Base-by-base conservation (phyloP, 2,329 filamentous ascomycete genomes). In the Apiospora saccharicola region DNA sequence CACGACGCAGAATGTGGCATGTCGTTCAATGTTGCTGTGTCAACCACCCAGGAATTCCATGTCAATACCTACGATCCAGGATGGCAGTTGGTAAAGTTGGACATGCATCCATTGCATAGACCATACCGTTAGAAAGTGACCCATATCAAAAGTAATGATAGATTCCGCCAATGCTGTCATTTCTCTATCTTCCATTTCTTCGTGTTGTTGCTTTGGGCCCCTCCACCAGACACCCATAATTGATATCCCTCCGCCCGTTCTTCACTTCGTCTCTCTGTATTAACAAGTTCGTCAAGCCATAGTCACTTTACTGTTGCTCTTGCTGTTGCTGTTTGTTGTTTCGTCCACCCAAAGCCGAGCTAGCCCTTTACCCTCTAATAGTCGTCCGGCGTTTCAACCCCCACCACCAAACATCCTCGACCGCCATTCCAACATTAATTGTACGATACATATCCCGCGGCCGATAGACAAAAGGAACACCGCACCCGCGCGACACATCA, bases 231-330 rank as follows among this genome's bases (percentile, higher is more conserved):
- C 41, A 22, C 67, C 41, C 67, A 24, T 68, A 68, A 68, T 68
- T 22, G n/a, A 22, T 47, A 68, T 34, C 41, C 41, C 41, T 46
- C 26, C 24, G 43, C 8, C 44, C 0, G 7, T 22, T 14, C 44
- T 68, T 68, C 67, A n/a, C 30, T 68, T 68, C 67, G 67, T 68
- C 44, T 68, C 14, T 68, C 67, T 46, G 67, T 68, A 68, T 46
- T 44, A 46, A 30, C 67, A 68, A 68, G 41, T 14, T 34, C 44
- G n/a, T 14, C 67, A 26, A 34, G 14, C 14, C 24, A 30, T 3
- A 64, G 57, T 30, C 19, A 37, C 30, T 61, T 64, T 37, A 41
- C 34, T 64, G 57, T 64, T 24, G 34, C 53, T 57, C 13, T 41
- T 64, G 57, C 16, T 41, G 19, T 61, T 61, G n/a, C 8, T 14